phyloP scores from a whole-genome alignment of 2,329 filamentous ascomycete genomes.

The Cladophialophora yegresii region DNA sequence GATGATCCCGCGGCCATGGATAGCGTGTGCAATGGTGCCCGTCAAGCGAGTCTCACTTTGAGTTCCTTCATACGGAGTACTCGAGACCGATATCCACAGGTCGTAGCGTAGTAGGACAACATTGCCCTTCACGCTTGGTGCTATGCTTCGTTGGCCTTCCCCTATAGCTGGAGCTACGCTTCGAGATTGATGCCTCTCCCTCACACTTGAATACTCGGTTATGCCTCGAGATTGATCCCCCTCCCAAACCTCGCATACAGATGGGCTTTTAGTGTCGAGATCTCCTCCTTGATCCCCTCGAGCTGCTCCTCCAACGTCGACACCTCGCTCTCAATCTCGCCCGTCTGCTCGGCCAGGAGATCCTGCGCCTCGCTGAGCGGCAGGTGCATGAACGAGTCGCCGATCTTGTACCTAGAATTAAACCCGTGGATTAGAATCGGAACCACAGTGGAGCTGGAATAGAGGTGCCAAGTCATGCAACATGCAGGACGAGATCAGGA shows the following conservation, averaged over 20 bases:
- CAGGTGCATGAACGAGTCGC: constrained; percentile 90
- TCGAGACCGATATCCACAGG: too few relatives aligned
- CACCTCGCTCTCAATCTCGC: constrained; percentile 76
- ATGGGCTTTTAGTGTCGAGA: constrained; percentile 85
- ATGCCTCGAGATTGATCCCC: constrained; percentile 85
- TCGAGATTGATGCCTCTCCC: background rate
- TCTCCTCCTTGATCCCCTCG: constrained; percentile 74
- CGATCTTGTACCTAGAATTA: constrained; percentile 84
- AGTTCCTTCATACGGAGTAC: too few relatives aligned
- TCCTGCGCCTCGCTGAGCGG: constrained; percentile 83
- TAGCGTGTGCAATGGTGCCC: background rate
- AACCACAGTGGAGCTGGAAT: constrained; percentile 3
- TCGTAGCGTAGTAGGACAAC: too few relatives aligned
- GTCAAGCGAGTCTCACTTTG: too few relatives aligned
- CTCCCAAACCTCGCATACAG: constrained; percentile 93
- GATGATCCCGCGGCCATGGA: too few relatives aligned
- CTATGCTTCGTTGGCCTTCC: too few relatives aligned
- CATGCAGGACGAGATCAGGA: background rate
- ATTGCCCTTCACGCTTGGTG: too few relatives aligned
- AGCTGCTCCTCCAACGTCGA: constrained; percentile 75
- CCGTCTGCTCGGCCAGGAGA: constrained; percentile 71
- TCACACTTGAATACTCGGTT: background rate
- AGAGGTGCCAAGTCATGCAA: background rate
- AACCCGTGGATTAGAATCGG: background rate
- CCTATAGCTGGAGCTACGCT: too few relatives aligned